A percentile compares a stretch with the other conserved stretches of the same genome.
Conservation (phyloP, 2,329 filamentous ascomycete species). For the Colletotrichum sp. region DNA sequence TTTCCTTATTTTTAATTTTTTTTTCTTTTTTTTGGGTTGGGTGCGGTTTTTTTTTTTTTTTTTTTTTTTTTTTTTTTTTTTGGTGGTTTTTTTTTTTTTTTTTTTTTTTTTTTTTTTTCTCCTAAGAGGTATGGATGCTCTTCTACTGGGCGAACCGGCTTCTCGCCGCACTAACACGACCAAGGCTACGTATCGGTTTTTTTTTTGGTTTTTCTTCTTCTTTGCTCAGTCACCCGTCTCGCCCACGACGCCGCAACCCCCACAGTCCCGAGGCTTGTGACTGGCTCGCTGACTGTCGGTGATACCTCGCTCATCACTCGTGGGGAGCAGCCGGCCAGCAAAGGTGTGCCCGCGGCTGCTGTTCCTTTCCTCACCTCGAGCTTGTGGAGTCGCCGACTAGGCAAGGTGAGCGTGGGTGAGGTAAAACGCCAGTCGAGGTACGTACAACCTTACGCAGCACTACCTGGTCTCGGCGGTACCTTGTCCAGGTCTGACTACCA, state of each 20-base stretch:
- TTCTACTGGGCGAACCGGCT: not conserved
- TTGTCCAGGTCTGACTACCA: slow-evolving; percentile 3
- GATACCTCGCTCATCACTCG: slow-evolving; percentile 18
- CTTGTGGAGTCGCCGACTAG: slow-evolving; percentile 17
- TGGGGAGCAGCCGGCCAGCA: not conserved
- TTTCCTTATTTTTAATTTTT: no score
- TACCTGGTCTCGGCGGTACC: slow-evolving; percentile 10
- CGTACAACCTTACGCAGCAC: not conserved
- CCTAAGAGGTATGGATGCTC: not conserved
- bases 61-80: no score
- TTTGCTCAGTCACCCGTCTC: not conserved
- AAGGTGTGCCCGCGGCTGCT: not conserved
- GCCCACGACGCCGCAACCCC: not conserved
- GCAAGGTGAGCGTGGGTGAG: not conserved
- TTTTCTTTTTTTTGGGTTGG: no score
- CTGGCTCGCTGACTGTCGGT: slow-evolving; percentile 15
- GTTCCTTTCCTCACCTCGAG: not conserved
- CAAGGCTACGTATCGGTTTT: not conserved
- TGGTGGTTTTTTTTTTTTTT: no score
- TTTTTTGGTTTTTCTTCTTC: not conserved
- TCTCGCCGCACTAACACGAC: not conserved
- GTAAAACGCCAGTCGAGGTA: not conserved
- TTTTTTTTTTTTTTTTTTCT: no score
- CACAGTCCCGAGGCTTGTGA: not conserved
- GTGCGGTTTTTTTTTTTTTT: no score